A percentile compares a stretch with the other conserved stretches of the same genome.
Conservation (phyloP, 164 flowering plant genomes). For the Liriodendron chinense region DNA sequence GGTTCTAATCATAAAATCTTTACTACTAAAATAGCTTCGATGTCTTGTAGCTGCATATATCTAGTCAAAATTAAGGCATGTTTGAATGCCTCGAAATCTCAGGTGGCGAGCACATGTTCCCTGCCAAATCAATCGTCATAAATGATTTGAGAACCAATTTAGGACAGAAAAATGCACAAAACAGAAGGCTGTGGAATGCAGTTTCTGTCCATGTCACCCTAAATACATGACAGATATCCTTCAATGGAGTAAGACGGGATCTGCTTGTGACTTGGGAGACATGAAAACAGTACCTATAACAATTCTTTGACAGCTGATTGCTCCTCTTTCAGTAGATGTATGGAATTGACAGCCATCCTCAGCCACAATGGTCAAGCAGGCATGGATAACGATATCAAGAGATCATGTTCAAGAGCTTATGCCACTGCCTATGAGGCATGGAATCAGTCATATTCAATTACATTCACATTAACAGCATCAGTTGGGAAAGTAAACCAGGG, state of each 20-base stretch:
- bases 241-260: background rate
- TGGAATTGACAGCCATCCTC: background rate
- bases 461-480: too few species aligned
- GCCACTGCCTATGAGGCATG: too few species aligned
- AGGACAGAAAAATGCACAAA: background rate
- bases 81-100: background rate
- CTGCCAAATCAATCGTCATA: background rate
- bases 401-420: background rate
- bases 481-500: too few species aligned
- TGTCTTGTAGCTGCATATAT: background rate
- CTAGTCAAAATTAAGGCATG: background rate
- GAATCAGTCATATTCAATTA: too few species aligned
- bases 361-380: background rate
- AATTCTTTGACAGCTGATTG: too few species aligned
- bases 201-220: background rate
- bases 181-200: background rate
- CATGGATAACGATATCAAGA: background rate
- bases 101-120: background rate
- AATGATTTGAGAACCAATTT: background rate
- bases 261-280: too few species aligned
- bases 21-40: background rate
- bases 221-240: background rate
- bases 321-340: too few species aligned
- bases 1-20: background rate
- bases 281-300: too few species aligned